Base-by-base conservation (phyloP, 2,329 filamentous ascomycete species). In the Beauveria scarabaeidicola region DNA sequence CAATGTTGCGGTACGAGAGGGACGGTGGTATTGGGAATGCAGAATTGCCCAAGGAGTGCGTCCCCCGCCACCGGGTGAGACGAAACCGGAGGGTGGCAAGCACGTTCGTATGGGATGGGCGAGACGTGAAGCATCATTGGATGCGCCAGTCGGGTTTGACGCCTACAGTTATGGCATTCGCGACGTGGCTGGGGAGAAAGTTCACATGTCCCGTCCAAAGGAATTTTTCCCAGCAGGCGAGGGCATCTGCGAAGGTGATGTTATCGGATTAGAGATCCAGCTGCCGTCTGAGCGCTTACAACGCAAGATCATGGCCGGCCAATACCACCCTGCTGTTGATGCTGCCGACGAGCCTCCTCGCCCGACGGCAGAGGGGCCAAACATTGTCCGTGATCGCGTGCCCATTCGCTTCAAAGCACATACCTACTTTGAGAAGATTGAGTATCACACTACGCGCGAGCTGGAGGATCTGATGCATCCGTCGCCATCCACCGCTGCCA, bases 81-180 rank as follows among this genome's bases (percentile, higher is more conserved):
- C 72, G 38, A 79, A 77, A 50, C 69, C 74, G 17, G 75, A 79
- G 32, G 77, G 80, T 55, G 79, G 77, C 47, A 81, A 78, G 68
- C 89, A 81, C 69, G 87, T 97, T 25, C 88, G 94, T 8, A 83
- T 97, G 70, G 95, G 95, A 3, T 97, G 91, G 78, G 89, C 89
- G 3, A 77, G 90, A 62, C 80, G 90, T 52, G 90, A 96, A 70
- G 89, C 90, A 11, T 89, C 88, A 0, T 75, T 94, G 1, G 91
- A 95, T 72, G 88, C 87, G 1, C 90, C 90, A 0, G 90, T 94
- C 0, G 90, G 91, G 1, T 94, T 91, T 65, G 90, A 95, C 69
- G 89, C 89, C 46, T 97, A 97, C 75, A 96, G 92, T 69, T 97
- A 97, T 70, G 93, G 90, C 50, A 84, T 97, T 60, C 88, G 92